Conservation (phyloP, 345 rosid genomes). For the Chamaenerion angustifolium region DNA sequence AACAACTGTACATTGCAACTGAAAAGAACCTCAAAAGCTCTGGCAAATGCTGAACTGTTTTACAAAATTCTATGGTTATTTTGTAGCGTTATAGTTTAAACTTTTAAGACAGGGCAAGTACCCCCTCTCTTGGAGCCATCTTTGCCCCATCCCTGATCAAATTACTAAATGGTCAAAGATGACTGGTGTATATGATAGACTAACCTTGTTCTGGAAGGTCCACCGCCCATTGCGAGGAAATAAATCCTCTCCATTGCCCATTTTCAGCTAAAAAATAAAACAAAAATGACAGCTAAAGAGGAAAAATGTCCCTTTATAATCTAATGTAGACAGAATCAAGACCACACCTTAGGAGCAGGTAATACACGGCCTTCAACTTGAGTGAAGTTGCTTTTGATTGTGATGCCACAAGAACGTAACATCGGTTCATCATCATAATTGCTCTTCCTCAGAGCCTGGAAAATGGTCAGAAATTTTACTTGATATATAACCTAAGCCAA, state of each 20-base stretch:
- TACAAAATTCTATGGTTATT: too few relatives aligned
- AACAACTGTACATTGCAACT: too few relatives aligned
- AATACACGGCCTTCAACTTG: slow-evolving; percentile 80
- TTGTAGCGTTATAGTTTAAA: too few relatives aligned
- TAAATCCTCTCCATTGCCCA: slow-evolving; percentile 42
- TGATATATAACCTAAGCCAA: too few relatives aligned
- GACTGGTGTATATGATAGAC: slow-evolving; percentile 43
- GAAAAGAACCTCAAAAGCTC: too few relatives aligned
- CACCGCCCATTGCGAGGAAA: slow-evolving; percentile 70
- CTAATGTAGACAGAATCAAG: too few relatives aligned
- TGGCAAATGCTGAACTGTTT: too few relatives aligned
- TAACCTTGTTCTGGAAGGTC: slow-evolving; percentile 53
- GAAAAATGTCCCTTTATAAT: slow-evolving; percentile 1
- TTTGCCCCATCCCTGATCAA: too few relatives aligned
- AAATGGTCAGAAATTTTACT: neutral
- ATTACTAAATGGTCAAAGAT: too few relatives aligned
- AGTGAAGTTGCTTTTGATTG: slow-evolving; percentile 40
- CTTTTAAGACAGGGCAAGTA: neutral
- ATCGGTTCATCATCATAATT: slow-evolving; percentile 60
- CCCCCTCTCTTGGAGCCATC: neutral
- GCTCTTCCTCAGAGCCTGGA: slow-evolving; percentile 56
- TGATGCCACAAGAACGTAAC: slow-evolving; percentile 56
- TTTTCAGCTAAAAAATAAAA: slow-evolving; percentile 18
- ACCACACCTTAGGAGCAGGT: slow-evolving; percentile 53
- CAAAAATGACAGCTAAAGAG: slow-evolving; percentile 17